These are phyloP conservation scores for Elsinoe ampelina DNA, from an alignment of 2,329 filamentous ascomycete species.

Conservation along the genomic window DNA sequence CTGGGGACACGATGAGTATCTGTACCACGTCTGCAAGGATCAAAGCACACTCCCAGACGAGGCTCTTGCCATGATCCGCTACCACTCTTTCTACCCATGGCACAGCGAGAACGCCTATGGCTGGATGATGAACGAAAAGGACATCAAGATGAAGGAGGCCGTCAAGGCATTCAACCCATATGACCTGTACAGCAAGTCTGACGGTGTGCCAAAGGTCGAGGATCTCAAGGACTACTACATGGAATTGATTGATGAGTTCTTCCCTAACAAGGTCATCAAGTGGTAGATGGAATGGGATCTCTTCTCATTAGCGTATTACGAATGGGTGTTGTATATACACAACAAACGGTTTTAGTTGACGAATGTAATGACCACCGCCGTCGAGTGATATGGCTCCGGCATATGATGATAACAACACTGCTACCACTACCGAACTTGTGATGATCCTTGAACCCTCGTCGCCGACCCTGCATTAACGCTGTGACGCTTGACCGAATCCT, in stretches of 20 bases:
- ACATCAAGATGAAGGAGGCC: conserved; percentile 68
- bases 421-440: neutral
- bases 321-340: neutral
- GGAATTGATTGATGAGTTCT: conserved; percentile 60
- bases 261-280: conserved; percentile 56
- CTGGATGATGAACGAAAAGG: conserved; percentile 76
- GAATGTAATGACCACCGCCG: conserved; percentile 5
- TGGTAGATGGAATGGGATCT: conserved; percentile 44
- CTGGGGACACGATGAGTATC: conserved; percentile 84
- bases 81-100: conserved; percentile 92
- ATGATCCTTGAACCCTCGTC: neutral
- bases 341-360: neutral
- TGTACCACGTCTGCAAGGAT: conserved; percentile 78
- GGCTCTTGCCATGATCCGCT: conserved; percentile 84
- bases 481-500: neutral
- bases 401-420: neutral
- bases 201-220: conserved; percentile 65
- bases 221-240: conserved; percentile 71
- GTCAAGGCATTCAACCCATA: conserved; percentile 86
- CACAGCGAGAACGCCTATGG: conserved; percentile 71
- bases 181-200: conserved; percentile 85
- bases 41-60: conserved; percentile 71
- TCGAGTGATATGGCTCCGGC: conserved; percentile 1
- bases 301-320: neutral
- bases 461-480: neutral